Evolutionary conservation across 352 stramenopile genomes (phyloP), one percentile per base, ranked within the genome.

Genomic region (Thalassiosira allenii): DNA sequence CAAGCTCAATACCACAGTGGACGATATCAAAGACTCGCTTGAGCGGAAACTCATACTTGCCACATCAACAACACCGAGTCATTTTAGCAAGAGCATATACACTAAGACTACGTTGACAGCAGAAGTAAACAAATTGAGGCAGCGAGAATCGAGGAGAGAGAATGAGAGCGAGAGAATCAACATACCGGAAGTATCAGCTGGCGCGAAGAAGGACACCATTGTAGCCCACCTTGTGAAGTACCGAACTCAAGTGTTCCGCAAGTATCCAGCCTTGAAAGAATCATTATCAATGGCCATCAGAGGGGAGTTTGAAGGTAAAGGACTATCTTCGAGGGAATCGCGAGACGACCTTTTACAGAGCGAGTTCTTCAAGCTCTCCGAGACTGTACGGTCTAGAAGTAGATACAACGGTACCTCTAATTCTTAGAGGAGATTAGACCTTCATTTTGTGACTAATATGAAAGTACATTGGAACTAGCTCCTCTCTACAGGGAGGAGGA

Each of bases 171-270:
- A 67, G 8, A 9, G 57, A 44, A 32, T 67, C 6, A 56, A 67
- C n/a, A 67, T 67, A 34, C 41, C 14, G 17, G 57, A 67, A 43
- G 37, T 17, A 47, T 9, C 37, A 17, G 37, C 37, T 67, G 32
- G 25, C 14, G 29, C 30, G 14, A 44, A 3, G 17, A 67, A 67
- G 32, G 14, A 20, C 4, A 6, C n/a, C 14, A 47, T 67, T n/a
- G 25, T 67, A 3, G 34, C 12, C 30, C 47, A 56, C 47, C 57
- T 67, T 56, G 57, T 67, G 32, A 51, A 67, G 34, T 67, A 11
- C 27, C 40, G 57, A 32, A 51, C 20, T 33, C 12, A 17, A 20
- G 57, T 57, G n/a, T 67, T 67, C n/a, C 30, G 32, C 22, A 67
- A 67, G 29, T 47, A 67, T 25, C 57, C 57, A 27, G 23, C 29